Conservation (phyloP, 257 asterid genomes). For the Penstemon barbatus region DNA sequence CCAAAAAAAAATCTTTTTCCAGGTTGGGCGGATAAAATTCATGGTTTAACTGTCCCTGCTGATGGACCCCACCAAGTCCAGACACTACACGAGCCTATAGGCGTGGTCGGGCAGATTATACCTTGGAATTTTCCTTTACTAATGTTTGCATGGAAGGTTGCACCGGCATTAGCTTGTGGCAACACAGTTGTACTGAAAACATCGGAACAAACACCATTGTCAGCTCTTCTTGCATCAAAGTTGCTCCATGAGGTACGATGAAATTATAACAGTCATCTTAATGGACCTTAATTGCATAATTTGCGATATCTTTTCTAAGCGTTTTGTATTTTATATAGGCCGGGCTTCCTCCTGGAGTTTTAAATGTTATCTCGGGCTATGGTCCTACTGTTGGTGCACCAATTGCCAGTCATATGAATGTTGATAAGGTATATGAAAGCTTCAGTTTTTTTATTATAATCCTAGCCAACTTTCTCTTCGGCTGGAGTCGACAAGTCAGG, state of each 20-base stretch:
- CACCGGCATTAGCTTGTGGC: conserved; percentile 74
- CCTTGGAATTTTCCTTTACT: conserved; percentile 79
- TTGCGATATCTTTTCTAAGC: not conserved
- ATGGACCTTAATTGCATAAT: not conserved
- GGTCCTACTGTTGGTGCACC: conserved; percentile 86
- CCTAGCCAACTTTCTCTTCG: not conserved
- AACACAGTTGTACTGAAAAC: conserved; percentile 68
- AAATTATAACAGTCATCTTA: not conserved
- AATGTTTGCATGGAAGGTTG: conserved; percentile 68
- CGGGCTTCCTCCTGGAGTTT: conserved; percentile 75
- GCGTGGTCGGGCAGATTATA: conserved; percentile 78
- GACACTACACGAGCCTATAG: conserved; percentile 75
- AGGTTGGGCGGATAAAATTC: conserved; percentile 89
- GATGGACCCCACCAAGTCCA: conserved; percentile 70
- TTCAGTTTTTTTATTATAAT: not conserved
- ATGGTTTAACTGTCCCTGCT: conserved; percentile 73
- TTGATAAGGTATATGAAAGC: conserved; percentile 54
- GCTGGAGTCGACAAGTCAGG: too few relatives aligned
- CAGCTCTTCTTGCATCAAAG: conserved; percentile 64
- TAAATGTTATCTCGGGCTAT: conserved; percentile 61
- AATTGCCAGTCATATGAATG: conserved; percentile 72
- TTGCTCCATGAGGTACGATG: conserved; percentile 60
- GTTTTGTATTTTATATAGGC: conserved; percentile 41
- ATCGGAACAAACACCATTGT: conserved; percentile 76
- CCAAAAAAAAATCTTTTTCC: conserved; percentile 13